These are phyloP conservation scores for Rhytidiadelphus loreus DNA, from an alignment of 225 moss, liverwort and hornwort genomes.

Conservation along the genomic window DNA sequence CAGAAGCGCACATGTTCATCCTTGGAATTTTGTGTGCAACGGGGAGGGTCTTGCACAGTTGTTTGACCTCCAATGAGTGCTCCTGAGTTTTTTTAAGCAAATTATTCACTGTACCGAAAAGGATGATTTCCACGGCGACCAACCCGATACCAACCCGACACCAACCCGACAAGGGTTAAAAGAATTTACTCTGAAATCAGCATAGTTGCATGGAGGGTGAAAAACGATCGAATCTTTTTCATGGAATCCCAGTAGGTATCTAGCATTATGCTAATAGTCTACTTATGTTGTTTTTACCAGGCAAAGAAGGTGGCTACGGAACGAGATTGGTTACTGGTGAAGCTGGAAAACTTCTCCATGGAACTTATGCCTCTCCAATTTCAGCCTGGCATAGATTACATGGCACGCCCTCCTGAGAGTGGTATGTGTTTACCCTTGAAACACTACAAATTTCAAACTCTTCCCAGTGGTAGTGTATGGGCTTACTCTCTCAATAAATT, in stretches of 20 bases:
- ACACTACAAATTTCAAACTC: background rate
- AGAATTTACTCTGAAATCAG: background rate
- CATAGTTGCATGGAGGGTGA: background rate
- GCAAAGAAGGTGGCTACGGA: constrained; percentile 36
- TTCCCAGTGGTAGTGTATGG: background rate
- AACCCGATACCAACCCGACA: too few species aligned
- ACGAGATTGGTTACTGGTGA: constrained; percentile 43
- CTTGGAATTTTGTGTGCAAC: too few species aligned
- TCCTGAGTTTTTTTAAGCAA: too few species aligned
- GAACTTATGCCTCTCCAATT: constrained; percentile 46
- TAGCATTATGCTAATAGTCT: background rate
- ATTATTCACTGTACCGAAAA: too few species aligned
- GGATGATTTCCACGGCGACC: too few species aligned
- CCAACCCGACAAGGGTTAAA: background rate
- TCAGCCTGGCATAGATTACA: constrained; percentile 41
- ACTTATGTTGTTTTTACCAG: background rate
- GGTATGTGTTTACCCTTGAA: constrained; percentile 11
- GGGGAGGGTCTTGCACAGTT: too few species aligned
- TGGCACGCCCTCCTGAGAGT: constrained; percentile 49
- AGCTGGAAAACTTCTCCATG: constrained; percentile 35
- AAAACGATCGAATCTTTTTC: background rate
- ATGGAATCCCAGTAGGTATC: background rate
- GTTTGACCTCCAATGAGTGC: too few species aligned
- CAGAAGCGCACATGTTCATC: too few species aligned
- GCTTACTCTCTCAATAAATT: background rate